Base-by-base conservation (phyloP, 495 filamentous ascomycete genomes). In the Jackrogersella multiformis region DNA sequence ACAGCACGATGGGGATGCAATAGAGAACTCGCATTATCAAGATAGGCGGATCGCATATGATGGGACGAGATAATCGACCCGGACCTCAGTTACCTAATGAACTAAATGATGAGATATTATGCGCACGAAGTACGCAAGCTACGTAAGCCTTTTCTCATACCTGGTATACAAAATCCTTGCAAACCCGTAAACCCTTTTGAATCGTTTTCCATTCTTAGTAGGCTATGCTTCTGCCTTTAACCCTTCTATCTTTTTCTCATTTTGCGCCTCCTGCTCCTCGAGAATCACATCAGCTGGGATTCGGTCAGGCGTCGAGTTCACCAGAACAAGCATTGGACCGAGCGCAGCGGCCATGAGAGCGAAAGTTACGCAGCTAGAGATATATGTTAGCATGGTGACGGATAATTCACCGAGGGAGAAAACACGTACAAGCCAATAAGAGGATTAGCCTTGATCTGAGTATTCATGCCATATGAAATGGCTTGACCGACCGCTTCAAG, bases 381-480 rank as follows among this genome's bases (percentile, higher is more conserved):
- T 58, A n/a, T 35, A 0, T 42, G 48, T 69, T 24, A 69, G 55
- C 18, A 26, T 34, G 6, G 12, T 15, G 20, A 10, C n/a, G 3
- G 7, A 23, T 18, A 4, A 36, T 21, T 28, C 30, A 16, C 45
- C 9, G n/a, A 26, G 18, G 34, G 44, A 20, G 10, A 20, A 5
- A 45, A 18, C 5, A 49, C 66, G 9, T 64, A 70, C 67, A 70
- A 70, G 45, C 61, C 67, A 55, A 70, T 58, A 15, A 67, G 21
- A 21, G 62, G 58, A 9, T 49, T 36, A 1, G 58, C 38, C 23
- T 62, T 56, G 30, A 67, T 66, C 35, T 70, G 63, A 7, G 63
- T 63, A 26, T 70, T 70, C 68, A 67, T 67, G 36, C 62, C 63
- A 8, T 70, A 62, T 3, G 62, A 70, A 53, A 70, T 70, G 15